Evolutionary conservation across 1,284 basidiomycete genomes (phyloP), one percentile per base, ranked within the genome.

Genomic region (Termitomyces sp.): DNA sequence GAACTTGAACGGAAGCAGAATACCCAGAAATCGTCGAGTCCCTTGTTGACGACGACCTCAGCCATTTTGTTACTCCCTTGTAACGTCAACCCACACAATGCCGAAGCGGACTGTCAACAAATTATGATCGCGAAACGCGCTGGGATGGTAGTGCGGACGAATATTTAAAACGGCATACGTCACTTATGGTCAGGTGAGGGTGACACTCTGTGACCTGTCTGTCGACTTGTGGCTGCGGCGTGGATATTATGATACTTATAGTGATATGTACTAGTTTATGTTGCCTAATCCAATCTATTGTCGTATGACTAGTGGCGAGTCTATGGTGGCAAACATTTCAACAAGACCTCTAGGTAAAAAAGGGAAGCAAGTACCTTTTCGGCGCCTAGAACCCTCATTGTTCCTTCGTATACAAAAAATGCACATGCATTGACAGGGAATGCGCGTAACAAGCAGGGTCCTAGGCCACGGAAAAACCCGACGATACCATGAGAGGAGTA

Each of bases 361-460:
- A 46, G 21, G 21, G 17, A 41, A 47, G 38, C 40, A 54, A 62
- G 42, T 59, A 82, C 84, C 76, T 86, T 79, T 67, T 89, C 85
- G 24, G 86, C 85, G 34, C 78, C 80, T 56, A 88, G 65, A n/a
- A 75, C 51, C 53, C 81, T 72, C 79, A 90, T 81, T 15, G 80
- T 72, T 40, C 81, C 81, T 67, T 88, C 86, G 65, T 86, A 90
- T 0, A 88, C 86, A 62, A 86, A 84, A 19, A 86, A 74, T 0
- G 86, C 86, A 54, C 79, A 84, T 0, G 85, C 86, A 67, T 90
- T 90, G 2, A 81, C 79, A 2, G 86, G 87, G 66, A 89, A 86
- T 19, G 87, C 84, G 49, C 86, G 79, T 44, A 89, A 67, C 52
- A 88, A 68, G 57, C 78, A 80, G 8, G 85, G 84, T 5, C 74